Base-by-base conservation (phyloP, 169 alveolate genomes). In the Eimeria praecox region DNA sequence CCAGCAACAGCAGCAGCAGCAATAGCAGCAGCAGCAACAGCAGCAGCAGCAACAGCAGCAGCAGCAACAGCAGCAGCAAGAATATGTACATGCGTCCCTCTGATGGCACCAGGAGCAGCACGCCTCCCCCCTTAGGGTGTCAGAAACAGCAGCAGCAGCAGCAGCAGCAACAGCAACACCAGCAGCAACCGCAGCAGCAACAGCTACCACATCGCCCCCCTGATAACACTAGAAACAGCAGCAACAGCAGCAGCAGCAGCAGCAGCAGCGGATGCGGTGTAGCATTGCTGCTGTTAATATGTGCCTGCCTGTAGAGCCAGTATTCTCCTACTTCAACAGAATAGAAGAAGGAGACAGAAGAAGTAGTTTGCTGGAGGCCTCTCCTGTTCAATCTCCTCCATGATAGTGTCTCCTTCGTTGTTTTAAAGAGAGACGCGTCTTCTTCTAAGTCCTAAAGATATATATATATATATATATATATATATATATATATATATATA, bases 261-360 rank as follows among this genome's bases (percentile, higher is more conserved):
- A 27, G n/a, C n/a, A n/a, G n/a, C n/a, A n/a, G n/a, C n/a, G n/a
- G n/a, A n/a, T n/a, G n/a, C n/a, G n/a, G n/a, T n/a, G n/a, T n/a
- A n/a, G 42, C 12, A 49, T 49, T 5, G 5, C 12, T 49, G 12
- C 56, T 49, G 56, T 12, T 49, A 49, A 8, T 5, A 12, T 12
- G 5, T 49, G 56, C 82, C n/a, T 16, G 40, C 82, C 82, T 69
- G 82, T 24, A n/a, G 22, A 69, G 82, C 82, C 82, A 69, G 16
- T 69, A 69, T 9, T 30, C 82, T 22, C 82, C 82, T 22, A 69
- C 44, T n/a, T 69, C 82, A 33, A 14, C 6, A 22, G 82, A 44
- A 16, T 2, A 33, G 40, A 12, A 69, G 49, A 33, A 9, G n/a
- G 82, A 30, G 16, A 27, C 82, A 33, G 40, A 38, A 22, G 46